Base-by-base conservation (phyloP, 116 monocot species). In the Phalaenopsis hybrid region DNA sequence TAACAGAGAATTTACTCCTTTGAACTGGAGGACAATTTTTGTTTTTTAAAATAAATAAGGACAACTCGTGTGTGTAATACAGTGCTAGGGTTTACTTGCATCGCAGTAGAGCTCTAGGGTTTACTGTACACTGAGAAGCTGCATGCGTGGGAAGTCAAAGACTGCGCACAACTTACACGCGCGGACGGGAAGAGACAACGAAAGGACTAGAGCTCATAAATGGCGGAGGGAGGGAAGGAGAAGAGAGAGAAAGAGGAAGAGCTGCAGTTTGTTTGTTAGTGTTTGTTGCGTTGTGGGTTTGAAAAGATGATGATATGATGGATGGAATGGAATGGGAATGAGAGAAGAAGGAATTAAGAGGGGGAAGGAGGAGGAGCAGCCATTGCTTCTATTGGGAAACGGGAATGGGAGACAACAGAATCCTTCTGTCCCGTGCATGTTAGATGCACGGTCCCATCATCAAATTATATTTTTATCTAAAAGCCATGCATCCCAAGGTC, bases 191-290 rank as follows among this genome's bases (percentile, higher is more conserved):
- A 46, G 75, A 33, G 75, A 75, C 45, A 75, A 44, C 45, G 75
- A 75, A 75, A 75, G 75, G 75, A 75, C 75, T 75, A 46, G 45
- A 75, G 75, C 45, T 75, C 75, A 75, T 75, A 33, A 75, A 75
- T 75, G 75, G 75, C 75, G 75, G 18, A 46, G 5, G 44, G 20
- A 41, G 45, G 75, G 46, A 41, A 20, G 0, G 2, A n/a, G 8
- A 45, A 45, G n/a, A 46, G 75, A 75, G n/a, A 43, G 73, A 37
- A 37, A 72, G 72, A 72, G 16, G 23, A 6, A 23, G 63, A 23
- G 63, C 10, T 65, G 65, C 8, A 65, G 21, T 72, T 72, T 72
- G 72, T 72, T 72, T 72, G 31, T 4, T 72, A 37, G 72, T 25
- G 34, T 37, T 72, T 72, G 72, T 72, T 37, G 31, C 41, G 10